A percentile compares a stretch with the other conserved stretches of the same genome.
phyloP scores from a whole-genome alignment of 306 rosid species.

The Quercus agrifolia region DNA sequence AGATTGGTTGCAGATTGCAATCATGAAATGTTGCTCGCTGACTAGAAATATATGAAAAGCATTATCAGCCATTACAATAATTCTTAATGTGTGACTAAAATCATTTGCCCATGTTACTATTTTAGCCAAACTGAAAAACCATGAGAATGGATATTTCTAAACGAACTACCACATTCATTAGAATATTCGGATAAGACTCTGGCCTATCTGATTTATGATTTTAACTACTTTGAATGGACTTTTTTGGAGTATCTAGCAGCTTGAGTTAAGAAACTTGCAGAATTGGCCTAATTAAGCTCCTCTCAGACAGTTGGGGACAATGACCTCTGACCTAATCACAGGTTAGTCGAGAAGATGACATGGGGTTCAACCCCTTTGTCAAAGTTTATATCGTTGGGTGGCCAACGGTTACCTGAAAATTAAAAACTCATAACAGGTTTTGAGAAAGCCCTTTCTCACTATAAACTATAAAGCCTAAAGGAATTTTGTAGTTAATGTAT shows the following conservation, averaged over 20 bases:
- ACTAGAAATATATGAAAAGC: neutral
- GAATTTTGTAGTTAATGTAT: neutral
- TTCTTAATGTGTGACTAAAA: neutral
- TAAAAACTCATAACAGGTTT: neutral
- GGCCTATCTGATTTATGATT: slow-evolving; percentile 5
- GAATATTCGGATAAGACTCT: slow-evolving; percentile 21
- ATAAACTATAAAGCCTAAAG: neutral
- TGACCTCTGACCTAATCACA: slow-evolving; percentile 47
- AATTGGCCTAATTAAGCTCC: slow-evolving; percentile 26
- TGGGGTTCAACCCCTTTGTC: slow-evolving; percentile 44
- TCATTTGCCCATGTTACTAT: neutral
- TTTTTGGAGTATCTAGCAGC: neutral
- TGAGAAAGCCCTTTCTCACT: neutral
- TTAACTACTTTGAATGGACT: slow-evolving; percentile 17
- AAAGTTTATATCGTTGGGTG: slow-evolving; percentile 29
- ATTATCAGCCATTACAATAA: neutral
- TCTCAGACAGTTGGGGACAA: slow-evolving; percentile 17
- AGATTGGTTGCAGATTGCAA: neutral
- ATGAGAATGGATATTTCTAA: slow-evolving; percentile 19
- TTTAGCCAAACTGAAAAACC: neutral
- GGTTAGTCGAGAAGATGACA: slow-evolving; percentile 18
- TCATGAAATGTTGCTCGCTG: neutral
- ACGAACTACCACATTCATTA: slow-evolving; percentile 23
- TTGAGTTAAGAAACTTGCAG: neutral
- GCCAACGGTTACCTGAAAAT: slow-evolving; percentile 1